Conservation (phyloP, 1,284 basidiomycete genomes). For the Malassezia caprae region DNA sequence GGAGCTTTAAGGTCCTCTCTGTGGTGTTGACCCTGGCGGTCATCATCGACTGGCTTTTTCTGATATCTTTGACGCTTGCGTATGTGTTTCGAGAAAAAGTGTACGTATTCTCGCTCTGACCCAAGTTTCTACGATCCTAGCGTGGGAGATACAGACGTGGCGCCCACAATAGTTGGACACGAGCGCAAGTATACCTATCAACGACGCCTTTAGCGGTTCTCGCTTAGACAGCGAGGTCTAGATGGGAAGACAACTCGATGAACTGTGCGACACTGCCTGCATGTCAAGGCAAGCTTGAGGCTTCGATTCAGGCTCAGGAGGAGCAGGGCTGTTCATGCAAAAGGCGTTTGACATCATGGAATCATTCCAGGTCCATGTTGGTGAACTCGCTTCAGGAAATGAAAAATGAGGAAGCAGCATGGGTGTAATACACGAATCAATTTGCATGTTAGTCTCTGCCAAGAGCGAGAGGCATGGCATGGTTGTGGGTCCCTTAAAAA, state of each 20-base stretch:
- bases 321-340: not conserved
- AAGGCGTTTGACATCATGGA: not conserved
- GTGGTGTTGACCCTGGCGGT: constrained; percentile 23
- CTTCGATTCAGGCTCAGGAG: not conserved
- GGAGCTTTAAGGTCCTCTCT: constrained; percentile 25
- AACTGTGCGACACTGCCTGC: not conserved
- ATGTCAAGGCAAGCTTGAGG: not conserved
- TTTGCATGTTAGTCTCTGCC: not conserved
- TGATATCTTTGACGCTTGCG: constrained; percentile 18
- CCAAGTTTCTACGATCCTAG: constrained; percentile 17
- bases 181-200: not conserved
- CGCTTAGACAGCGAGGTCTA: not conserved
- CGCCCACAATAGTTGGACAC: constrained; percentile 3
- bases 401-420: not conserved
- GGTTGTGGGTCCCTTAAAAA: not conserved
- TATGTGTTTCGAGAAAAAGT: constrained; percentile 17
- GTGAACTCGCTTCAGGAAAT: not conserved
- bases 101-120: constrained; percentile 21
- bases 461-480: not conserved
- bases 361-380: not conserved
- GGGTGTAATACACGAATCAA: not conserved
- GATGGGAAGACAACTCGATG: not conserved
- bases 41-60: constrained; percentile 25
- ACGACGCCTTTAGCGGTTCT: not conserved
- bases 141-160: constrained; percentile 25